These are phyloP conservation scores for Fusarium decemcellulare DNA, from an alignment of 2,329 filamentous ascomycete species.

Conservation along the genomic window DNA sequence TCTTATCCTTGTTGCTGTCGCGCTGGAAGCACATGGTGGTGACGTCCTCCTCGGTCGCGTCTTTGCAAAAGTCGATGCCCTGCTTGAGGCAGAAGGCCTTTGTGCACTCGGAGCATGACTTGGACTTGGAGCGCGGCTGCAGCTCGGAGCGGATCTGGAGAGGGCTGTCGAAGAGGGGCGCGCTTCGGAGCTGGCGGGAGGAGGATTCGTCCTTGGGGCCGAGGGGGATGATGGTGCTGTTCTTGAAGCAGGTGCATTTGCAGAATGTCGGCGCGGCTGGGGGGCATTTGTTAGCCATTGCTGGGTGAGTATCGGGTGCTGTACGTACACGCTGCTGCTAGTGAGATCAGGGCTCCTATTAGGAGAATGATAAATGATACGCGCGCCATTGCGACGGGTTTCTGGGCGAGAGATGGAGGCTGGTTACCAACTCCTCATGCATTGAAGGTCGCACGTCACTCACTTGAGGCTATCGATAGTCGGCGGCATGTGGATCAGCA, in stretches of 20 bases:
- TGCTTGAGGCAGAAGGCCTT: constrained; percentile 74
- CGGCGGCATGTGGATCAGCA: constrained; percentile 23
- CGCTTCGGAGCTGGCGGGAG: constrained; percentile 41
- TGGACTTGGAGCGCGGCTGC: constrained; percentile 54
- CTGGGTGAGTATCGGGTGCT: background rate
- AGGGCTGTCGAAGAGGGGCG: constrained; percentile 37
- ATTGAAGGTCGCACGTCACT: constrained; percentile 33
- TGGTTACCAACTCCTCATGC: constrained; percentile 11
- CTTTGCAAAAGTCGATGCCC: constrained; percentile 74
- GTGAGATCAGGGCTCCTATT: constrained; percentile 52
- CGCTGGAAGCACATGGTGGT: constrained; percentile 76
- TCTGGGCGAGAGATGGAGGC: constrained; percentile 9
- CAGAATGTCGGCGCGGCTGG: constrained; percentile 75
- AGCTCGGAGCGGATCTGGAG: constrained; percentile 31
- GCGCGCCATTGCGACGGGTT: constrained; percentile 55
- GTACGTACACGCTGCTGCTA: constrained; percentile 61
- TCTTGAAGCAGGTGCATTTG: constrained; percentile 80
- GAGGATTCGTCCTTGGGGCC: constrained; percentile 58
- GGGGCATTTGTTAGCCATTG: constrained; percentile 37
- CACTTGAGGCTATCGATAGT: constrained; percentile 41
- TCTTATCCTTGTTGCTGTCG: constrained; percentile 76
- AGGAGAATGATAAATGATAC: constrained; percentile 55
- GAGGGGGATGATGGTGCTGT: constrained; percentile 76
- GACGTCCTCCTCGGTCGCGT: constrained; percentile 73
- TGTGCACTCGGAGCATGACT: constrained; percentile 73